Percentiles rank a stretch among this genome's conserved stretches.
phyloP scores from a whole-genome alignment of 768 basidiomycete genomes.

The Holtermanniella nyarrowii region DNA sequence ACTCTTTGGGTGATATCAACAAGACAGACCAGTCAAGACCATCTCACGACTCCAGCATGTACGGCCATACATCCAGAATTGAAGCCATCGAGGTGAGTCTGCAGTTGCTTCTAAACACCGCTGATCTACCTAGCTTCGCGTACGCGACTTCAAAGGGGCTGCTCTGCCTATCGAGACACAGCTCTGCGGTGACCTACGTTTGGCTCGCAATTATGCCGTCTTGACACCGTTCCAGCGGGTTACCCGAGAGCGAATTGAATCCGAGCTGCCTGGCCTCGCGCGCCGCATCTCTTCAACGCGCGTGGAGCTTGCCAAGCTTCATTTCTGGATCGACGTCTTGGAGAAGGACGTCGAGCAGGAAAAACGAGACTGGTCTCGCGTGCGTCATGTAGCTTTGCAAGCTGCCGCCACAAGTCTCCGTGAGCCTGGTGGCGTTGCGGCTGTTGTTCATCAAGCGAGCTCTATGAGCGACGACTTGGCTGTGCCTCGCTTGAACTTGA shows the following conservation, averaged over 20 bases:
- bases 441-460: constrained; percentile 23
- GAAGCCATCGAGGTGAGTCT: constrained; percentile 28
- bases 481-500: constrained; percentile 17
- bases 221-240: constrained; percentile 78
- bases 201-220: constrained; percentile 69
- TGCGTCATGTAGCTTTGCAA: constrained; percentile 61
- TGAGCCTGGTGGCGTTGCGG: constrained; percentile 4
- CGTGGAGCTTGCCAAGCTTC: constrained; percentile 60
- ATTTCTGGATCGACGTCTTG: constrained; percentile 68
- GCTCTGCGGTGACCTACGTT: constrained; percentile 59
- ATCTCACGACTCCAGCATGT: neutral
- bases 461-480: neutral
- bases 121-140: constrained; percentile 49
- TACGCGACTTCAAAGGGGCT: constrained; percentile 55
- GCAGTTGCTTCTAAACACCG: neutral
- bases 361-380: constrained; percentile 54
- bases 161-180: constrained; percentile 50
- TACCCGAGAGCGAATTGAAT: constrained; percentile 65
- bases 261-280: constrained; percentile 53
- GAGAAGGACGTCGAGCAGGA: constrained; percentile 62
- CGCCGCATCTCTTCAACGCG: constrained; percentile 58
- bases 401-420: constrained; percentile 59
- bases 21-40: neutral
- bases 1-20: neutral
- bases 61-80: constrained; percentile 12